Evolutionary conservation across 2,329 filamentous ascomycete genomes (phyloP), one percentile per base, ranked within the genome.

Genomic region (Nannizzia gypsea): DNA sequence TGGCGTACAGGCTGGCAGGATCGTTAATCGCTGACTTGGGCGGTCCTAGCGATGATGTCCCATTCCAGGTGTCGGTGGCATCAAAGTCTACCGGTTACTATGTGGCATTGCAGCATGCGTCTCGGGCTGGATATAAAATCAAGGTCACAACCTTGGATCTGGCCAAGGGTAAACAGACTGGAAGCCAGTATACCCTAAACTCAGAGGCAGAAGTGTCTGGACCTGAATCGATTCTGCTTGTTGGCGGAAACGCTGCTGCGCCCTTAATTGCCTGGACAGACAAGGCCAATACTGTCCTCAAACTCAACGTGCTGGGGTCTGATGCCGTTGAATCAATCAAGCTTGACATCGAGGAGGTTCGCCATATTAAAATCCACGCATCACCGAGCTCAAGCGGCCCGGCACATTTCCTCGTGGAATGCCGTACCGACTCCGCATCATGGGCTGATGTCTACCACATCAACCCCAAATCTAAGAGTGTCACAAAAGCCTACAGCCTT

Each of bases 361-460:
- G 84, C 59, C 76, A 77, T 20, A 77, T 88, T 52, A 72, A 74
- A 1, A 78, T 96, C 22, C 89, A 95, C 68, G 88, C 88, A 0
- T 87, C 90, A 15, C 84, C 85, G 64, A 79, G 86, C 59, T 75
- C 83, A 31, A 87, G 88, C 68, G 86, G 88, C 3, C 79, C 84
- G 52, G 80, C 89, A 40, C 90, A 95, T 75, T 95, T 96, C 75
- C 77, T 96, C 34, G 87, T 96, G 3, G 88, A 96, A 66, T 90
- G 84, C 66, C 80, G 85, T 66, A 89, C 89, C 0, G 78, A 78
- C 38, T 77, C 77, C 2, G 84, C 84, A 17, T 88, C 91, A 69
- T 89, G 88, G 77, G 92, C 87, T 2, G 87, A 95, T 63, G 86
- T 97, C 31, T 96, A 87, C 69, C 89, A 95, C 67, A 81, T 95